Percentiles rank a stretch among this genome's conserved stretches.
phyloP scores from a whole-genome alignment of 73 alveolate genomes.

The Paraurostyla sp. region DNA sequence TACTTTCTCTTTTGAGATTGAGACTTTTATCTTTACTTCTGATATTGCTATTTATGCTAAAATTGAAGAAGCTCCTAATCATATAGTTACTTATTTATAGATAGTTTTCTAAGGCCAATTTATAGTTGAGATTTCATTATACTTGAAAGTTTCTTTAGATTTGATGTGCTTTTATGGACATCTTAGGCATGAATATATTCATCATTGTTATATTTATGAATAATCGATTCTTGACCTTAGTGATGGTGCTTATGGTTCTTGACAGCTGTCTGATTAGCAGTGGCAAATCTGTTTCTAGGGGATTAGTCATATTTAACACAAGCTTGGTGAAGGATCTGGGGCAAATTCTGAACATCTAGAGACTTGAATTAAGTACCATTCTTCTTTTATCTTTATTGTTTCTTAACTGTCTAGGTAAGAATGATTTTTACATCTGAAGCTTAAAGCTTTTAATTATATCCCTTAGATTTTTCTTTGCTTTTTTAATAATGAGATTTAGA shows the following conservation, averaged over 20 bases:
- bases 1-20: neutral
- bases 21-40: neutral
- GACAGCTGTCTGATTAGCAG: neutral
- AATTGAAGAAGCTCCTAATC: neutral
- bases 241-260: neutral
- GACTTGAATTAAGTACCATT: neutral
- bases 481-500: too few relatives aligned
- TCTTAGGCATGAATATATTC: neutral
- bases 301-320: neutral
- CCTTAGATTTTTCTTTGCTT: neutral
- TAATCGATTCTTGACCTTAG: neutral
- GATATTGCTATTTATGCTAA: neutral
- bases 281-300: neutral
- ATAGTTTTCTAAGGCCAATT: conserved; percentile 30
- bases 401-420: neutral
- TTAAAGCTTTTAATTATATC: too few relatives aligned
- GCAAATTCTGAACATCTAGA: neutral
- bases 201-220: neutral
- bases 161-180: neutral
- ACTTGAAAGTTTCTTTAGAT: too few relatives aligned
- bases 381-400: neutral
- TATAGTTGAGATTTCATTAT: conserved; percentile 28
- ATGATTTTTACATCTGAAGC: neutral
- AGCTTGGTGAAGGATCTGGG: neutral
- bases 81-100: neutral